A percentile compares a stretch with the other conserved stretches of the same genome.
Conservation (phyloP, 1,284 basidiomycete species). For the Psilocybe mexicana region DNA sequence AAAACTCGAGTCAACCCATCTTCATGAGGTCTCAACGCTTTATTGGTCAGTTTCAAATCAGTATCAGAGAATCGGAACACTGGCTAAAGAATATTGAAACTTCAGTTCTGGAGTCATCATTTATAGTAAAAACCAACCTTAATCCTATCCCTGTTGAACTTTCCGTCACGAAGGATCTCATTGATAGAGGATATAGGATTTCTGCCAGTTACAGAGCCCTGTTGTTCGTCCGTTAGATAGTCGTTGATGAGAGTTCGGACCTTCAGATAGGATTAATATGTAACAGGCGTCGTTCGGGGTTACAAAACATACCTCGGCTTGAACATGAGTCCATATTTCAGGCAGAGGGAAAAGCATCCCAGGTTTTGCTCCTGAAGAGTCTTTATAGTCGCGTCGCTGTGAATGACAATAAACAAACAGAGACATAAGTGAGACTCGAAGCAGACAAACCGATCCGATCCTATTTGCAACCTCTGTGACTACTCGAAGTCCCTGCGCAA, state of each 20-base stretch:
- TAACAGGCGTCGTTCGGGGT: neutral
- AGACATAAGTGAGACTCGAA: neutral
- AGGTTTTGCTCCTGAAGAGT: constrained; percentile 74
- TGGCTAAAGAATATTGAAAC: constrained; percentile 43
- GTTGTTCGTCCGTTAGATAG: constrained; percentile 90
- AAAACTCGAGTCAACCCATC: constrained; percentile 85
- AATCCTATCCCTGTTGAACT: constrained; percentile 72
- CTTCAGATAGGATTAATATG: constrained; percentile 40
- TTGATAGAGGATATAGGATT: constrained; percentile 94
- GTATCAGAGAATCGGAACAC: constrained; percentile 93
- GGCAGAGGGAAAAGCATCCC: constrained; percentile 76
- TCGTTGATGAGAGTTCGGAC: constrained; percentile 86
- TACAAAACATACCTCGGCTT: constrained; percentile 70
- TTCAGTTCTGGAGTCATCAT: neutral
- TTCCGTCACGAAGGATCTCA: constrained; percentile 88
- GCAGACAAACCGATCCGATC: constrained; percentile 75
- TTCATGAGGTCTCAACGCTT: constrained; percentile 76
- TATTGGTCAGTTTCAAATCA: constrained; percentile 70
- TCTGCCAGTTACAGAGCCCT: constrained; percentile 71
- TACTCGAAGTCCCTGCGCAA: constrained; percentile 91
- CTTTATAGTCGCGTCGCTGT: constrained; percentile 86
- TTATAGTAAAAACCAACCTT: constrained; percentile 52
- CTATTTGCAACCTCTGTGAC: constrained; percentile 90
- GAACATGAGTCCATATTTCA: constrained; percentile 92
- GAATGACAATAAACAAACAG: constrained; percentile 3